phyloP scores from a whole-genome alignment of 306 rosid genomes.

The Rosa lucieae region DNA sequence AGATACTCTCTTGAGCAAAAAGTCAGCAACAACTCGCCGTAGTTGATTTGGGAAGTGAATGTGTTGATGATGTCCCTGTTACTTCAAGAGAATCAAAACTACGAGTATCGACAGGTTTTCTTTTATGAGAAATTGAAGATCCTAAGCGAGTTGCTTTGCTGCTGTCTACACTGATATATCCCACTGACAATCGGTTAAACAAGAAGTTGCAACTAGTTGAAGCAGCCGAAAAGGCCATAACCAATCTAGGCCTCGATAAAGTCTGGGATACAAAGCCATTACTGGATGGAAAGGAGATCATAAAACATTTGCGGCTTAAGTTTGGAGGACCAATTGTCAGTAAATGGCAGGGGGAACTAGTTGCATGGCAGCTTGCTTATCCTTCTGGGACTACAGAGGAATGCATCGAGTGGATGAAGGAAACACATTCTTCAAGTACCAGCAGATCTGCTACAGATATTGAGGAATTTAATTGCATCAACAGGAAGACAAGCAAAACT shows the following conservation, averaged over 20 bases:
- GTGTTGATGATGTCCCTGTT: slow-evolving; percentile 47
- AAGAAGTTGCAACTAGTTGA: slow-evolving; percentile 41
- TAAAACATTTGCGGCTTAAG: too few species aligned
- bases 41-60: slow-evolving; percentile 44
- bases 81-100: slow-evolving; percentile 41
- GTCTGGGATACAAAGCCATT: not conserved
- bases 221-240: slow-evolving; percentile 50
- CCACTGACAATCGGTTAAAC: slow-evolving; percentile 37
- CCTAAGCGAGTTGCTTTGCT: slow-evolving; percentile 77
- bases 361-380: too few species aligned
- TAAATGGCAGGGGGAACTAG: too few species aligned
- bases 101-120: slow-evolving; percentile 64
- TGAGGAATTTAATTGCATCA: not conserved
- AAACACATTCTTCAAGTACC: not conserved
- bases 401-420: not conserved
- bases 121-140: slow-evolving; percentile 69
- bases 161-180: slow-evolving; percentile 55
- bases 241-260: slow-evolving; percentile 49
- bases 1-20: slow-evolving; percentile 75
- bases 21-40: slow-evolving; percentile 53
- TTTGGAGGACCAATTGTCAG: too few species aligned
- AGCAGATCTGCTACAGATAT: not conserved
- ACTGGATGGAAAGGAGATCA: too few species aligned
- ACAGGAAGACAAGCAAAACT: not conserved
- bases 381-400: too few species aligned